Base-by-base conservation (phyloP, 2,329 filamentous ascomycete genomes). In the Talaromyces piceae region DNA sequence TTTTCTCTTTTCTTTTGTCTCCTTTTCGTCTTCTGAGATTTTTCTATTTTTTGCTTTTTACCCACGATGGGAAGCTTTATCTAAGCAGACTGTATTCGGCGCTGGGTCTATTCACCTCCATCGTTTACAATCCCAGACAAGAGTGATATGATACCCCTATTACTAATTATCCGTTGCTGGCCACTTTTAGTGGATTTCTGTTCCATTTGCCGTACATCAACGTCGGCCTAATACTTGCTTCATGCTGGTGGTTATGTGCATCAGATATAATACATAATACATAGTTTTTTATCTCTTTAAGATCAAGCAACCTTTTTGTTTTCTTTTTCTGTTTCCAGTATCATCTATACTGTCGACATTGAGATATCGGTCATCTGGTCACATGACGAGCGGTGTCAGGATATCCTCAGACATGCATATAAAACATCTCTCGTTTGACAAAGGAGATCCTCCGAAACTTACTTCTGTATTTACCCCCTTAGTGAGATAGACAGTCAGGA, bases 101-200 rank as follows among this genome's bases (percentile, higher is more conserved):
- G 39, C 25, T 26, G 39, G 25, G 8, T 31, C 6, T 31, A 18
- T 18, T 9, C 20, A 18, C 33, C 16, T 26, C 16, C n/a, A 5
- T 43, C 22, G 20, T 23, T 25, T 16, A 13, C 39, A 43, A 43
- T 25, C 39, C 23, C 39, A 43, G 13, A 43, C 39, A 22, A 41
- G 39, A 43, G 39, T 43, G 39, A 43, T 43, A 43, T 43, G 39
- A 43, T 43, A 43, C 39, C 39, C 39, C 39, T 9, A 18, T 11
- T 37, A 37, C n/a, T 37, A 18, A 37, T 37, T 37, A 20, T 20
- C 16, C 12, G 16, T 37, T 20, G 16, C 16, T 37, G 31, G 31
- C 31, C n/a, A 37, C 31, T 37, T 8, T 3, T 8, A n/a, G 30
- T 33, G 30, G 7, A 33, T 33, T 16, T 33, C 30, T 4, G 13